A percentile compares a stretch with the other conserved stretches of the same genome.
Evolutionary conservation across 1,284 basidiomycete species (phyloP).

Genomic region (Ganoderma lucidum): DNA sequence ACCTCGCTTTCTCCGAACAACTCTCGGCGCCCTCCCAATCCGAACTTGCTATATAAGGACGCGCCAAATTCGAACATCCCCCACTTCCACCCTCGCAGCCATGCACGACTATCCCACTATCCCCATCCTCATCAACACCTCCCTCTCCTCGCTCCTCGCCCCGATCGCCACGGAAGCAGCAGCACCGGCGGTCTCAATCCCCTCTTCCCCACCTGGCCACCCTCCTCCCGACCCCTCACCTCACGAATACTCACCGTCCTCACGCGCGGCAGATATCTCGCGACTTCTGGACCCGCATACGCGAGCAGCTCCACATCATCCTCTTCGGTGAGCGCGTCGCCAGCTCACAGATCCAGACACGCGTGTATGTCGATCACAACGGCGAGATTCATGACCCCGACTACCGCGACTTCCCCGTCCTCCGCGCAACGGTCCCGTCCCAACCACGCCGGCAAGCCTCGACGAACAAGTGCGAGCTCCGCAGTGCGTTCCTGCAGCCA

Average conservation of each 20-base stretch:
- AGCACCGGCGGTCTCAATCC: conserved; percentile 36
- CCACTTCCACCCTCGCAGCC: conserved; percentile 19
- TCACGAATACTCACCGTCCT: conserved; percentile 46
- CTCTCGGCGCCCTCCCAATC: conserved; percentile 25
- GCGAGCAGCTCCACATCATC: conserved; percentile 49
- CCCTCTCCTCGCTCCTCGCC: conserved; percentile 25
- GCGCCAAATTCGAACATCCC: conserved; percentile 18
- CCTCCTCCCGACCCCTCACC: conserved; percentile 38
- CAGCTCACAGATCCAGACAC: conserved; percentile 41
- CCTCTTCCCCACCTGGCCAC: conserved; percentile 40
- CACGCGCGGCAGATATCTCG: conserved; percentile 57
- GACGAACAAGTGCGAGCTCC: conserved; percentile 36
- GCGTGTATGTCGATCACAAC: conserved; percentile 64
- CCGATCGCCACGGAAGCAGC: conserved; percentile 20
- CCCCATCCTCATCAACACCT: conserved; percentile 28
- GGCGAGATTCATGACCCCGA: conserved; percentile 75
- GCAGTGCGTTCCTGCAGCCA: conserved; percentile 37
- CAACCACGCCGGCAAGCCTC: conserved; percentile 21
- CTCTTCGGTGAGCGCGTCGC: conserved; percentile 37
- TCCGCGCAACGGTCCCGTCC: conserved; percentile 40
- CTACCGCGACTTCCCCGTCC: conserved; percentile 66
- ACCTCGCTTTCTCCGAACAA: conserved; percentile 26
- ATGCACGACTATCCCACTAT: conserved; percentile 35
- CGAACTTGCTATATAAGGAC: conserved; percentile 24
- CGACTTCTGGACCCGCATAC: conserved; percentile 71